Percentiles rank a stretch among this genome's conserved stretches.
phyloP scores from a whole-genome alignment of 345 rosid species.

The Cochlearia excelsa region DNA sequence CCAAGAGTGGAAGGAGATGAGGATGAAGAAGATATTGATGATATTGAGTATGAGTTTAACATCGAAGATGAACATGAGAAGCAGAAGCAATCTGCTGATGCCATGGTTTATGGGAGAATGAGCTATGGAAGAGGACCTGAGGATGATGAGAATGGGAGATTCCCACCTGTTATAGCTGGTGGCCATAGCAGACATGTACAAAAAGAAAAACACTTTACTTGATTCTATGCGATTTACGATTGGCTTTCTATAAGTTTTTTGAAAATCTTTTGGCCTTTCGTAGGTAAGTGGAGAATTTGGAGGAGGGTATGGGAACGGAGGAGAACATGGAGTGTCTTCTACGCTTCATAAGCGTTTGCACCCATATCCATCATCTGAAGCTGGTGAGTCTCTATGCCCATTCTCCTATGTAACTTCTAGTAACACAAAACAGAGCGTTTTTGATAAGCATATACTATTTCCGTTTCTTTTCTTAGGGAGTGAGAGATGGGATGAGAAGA shows the following conservation, averaged over 20 bases:
- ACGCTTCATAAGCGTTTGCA: constrained; percentile 83
- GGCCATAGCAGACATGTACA: constrained; percentile 67
- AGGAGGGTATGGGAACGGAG: constrained; percentile 49
- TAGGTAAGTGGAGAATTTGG: constrained; percentile 96
- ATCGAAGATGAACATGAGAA: constrained; percentile 73
- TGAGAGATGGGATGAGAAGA: constrained; percentile 82
- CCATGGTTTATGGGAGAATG: constrained; percentile 95
- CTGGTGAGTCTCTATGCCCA: constrained; percentile 46
- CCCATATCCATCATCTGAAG: constrained; percentile 82
- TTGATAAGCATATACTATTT: not conserved
- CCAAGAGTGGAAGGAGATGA: constrained; percentile 95
- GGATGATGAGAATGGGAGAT: constrained; percentile 68
- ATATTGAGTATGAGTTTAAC: constrained; percentile 89
- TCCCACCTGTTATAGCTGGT: constrained; percentile 64
- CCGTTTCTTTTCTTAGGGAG: constrained; percentile 45
- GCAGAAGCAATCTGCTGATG: constrained; percentile 64
- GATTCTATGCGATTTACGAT: not conserved
- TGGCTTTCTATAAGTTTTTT: not conserved
- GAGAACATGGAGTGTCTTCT: constrained; percentile 52
- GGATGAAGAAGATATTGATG: constrained; percentile 92
- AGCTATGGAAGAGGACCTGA: constrained; percentile 94
- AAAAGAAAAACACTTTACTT: not conserved
- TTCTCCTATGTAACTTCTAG: constrained; percentile 6
- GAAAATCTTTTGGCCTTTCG: constrained; percentile 2
- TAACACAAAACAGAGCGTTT: not conserved